A percentile compares a stretch with the other conserved stretches of the same genome.
phyloP scores from a whole-genome alignment of 257 asterid genomes.

The Plantago major region DNA sequence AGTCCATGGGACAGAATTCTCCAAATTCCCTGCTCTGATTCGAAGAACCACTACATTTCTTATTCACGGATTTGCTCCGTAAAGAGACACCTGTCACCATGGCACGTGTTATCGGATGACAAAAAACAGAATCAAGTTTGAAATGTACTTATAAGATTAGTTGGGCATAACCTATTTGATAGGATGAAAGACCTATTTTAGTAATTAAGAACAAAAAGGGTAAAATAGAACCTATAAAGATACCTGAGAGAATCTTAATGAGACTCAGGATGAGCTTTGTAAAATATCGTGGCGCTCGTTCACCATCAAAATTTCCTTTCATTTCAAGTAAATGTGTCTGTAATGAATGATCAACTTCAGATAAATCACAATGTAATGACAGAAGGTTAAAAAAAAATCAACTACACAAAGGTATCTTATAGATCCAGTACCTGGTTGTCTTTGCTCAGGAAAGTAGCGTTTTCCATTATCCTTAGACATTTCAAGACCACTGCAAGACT shows the following conservation, averaged over 20 bases:
- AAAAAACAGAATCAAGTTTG: constrained; percentile 5
- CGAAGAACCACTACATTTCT: constrained; percentile 27
- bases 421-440: constrained; percentile 56
- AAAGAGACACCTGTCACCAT: constrained; percentile 42
- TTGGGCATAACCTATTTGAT: too few species aligned
- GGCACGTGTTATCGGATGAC: constrained; percentile 11
- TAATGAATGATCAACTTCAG: constrained; percentile 18
- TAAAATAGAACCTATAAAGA: constrained; percentile 1
- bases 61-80: constrained; percentile 29
- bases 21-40: constrained; percentile 32
- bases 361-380: constrained; percentile 2
- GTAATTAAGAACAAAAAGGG: too few species aligned
- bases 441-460: constrained; percentile 67
- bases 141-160: constrained; percentile 1
- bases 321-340: constrained; percentile 81
- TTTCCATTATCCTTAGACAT: constrained; percentile 80
- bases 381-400: background rate
- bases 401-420: background rate
- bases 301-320: constrained; percentile 55
- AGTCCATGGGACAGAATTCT: constrained; percentile 34
- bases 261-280: constrained; percentile 58
- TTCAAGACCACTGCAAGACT: constrained; percentile 60
- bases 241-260: constrained; percentile 77
- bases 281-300: constrained; percentile 55
- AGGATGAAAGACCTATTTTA: too few species aligned